These are phyloP conservation scores for Cladosporium phlei DNA, from an alignment of 2,329 filamentous ascomycete species.

Conservation along the genomic window DNA sequence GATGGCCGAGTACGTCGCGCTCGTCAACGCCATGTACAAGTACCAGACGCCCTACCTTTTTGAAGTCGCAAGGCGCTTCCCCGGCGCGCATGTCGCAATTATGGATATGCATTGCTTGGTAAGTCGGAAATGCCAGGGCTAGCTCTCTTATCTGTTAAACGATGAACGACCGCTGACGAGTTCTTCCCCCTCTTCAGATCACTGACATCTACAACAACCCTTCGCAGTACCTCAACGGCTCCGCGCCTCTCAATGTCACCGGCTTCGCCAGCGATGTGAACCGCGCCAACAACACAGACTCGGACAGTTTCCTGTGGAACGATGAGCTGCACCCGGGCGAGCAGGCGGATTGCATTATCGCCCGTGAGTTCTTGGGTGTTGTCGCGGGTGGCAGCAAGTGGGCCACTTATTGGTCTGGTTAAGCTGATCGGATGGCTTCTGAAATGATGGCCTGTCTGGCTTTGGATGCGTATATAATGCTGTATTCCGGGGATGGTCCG, in stretches of 20 bases:
- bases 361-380: conserved; percentile 52
- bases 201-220: conserved; percentile 62
- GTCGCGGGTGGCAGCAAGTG: conserved; percentile 46
- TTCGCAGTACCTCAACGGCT: conserved; percentile 55
- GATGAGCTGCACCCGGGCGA: conserved; percentile 69
- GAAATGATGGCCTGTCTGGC: no score
- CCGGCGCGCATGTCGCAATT: conserved; percentile 57
- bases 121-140: conserved; percentile 17
- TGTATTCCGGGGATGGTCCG: no score
- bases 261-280: conserved; percentile 49
- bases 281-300: conserved; percentile 34
- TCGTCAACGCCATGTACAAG: conserved; percentile 48
- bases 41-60: conserved; percentile 48
- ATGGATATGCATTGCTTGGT: conserved; percentile 63
- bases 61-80: conserved; percentile 41
- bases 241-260: conserved; percentile 57
- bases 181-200: conserved; percentile 38
- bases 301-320: conserved; percentile 66
- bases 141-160: background rate
- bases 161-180: no score
- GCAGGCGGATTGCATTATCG: conserved; percentile 56
- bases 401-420: conserved; percentile 44
- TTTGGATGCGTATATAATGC: no score
- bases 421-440: no score
- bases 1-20: conserved; percentile 49